These are phyloP conservation scores for Ceratocystis cacaofunesta DNA, from an alignment of 2,329 filamentous ascomycete species.

Conservation along the genomic window DNA sequence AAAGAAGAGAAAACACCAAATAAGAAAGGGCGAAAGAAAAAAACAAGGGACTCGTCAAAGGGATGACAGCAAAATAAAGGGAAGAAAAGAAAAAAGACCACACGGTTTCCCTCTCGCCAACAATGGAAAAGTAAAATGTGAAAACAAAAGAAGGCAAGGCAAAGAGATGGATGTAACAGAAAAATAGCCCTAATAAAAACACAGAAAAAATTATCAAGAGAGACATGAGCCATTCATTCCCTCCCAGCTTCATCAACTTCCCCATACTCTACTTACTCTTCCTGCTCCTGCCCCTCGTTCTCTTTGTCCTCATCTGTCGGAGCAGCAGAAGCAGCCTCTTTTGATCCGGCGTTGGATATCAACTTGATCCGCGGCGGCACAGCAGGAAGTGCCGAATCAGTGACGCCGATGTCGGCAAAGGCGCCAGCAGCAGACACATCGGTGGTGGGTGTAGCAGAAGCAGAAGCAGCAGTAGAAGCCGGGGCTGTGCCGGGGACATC, in stretches of 20 bases:
- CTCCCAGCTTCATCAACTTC: constrained; percentile 1
- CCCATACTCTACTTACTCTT: background rate
- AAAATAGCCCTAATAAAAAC: constrained; percentile 1
- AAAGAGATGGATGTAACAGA: background rate
- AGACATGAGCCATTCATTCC: background rate
- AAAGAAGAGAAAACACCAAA: background rate
- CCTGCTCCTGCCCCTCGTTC: background rate
- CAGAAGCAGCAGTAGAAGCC: constrained; percentile 18
- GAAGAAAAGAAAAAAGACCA: background rate
- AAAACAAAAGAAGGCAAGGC: background rate
- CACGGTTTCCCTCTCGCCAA: background rate
- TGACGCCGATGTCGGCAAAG: background rate
- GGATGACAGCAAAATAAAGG: background rate
- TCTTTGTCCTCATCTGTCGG: background rate
- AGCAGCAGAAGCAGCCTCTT: constrained; percentile 1
- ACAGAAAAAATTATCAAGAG: constrained; percentile 11
- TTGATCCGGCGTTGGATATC: constrained; percentile 33
- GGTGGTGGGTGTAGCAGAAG: background rate
- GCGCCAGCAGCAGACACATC: constrained; percentile 17
- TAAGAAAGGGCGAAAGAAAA: background rate
- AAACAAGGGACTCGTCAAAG: background rate
- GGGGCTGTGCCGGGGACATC: constrained; percentile 13
- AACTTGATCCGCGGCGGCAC: constrained; percentile 20
- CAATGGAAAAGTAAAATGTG: background rate
- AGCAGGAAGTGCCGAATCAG: background rate